These are phyloP conservation scores for Septoria petroselini DNA, from an alignment of 2,329 filamentous ascomycete genomes.

Conservation along the genomic window DNA sequence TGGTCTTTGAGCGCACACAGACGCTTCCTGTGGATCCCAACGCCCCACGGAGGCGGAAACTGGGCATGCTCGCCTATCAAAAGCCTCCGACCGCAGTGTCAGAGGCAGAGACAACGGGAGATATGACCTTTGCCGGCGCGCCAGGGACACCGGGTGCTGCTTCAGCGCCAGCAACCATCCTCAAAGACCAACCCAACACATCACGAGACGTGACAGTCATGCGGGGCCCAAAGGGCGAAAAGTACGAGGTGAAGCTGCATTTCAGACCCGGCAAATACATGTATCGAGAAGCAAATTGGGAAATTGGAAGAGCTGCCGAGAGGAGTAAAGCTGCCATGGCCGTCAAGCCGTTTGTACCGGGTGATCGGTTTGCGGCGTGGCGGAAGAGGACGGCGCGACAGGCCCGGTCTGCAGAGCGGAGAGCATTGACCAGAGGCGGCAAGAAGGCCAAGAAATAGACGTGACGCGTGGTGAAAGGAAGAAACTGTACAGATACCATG, in stretches of 20 bases:
- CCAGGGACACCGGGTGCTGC: constrained; percentile 19
- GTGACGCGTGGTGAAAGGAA: not conserved
- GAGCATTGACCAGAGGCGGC: constrained; percentile 49
- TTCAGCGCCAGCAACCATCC: constrained; percentile 23
- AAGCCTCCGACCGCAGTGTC: constrained; percentile 27
- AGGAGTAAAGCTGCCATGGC: constrained; percentile 51
- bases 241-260: constrained; percentile 38
- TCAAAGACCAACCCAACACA: constrained; percentile 25
- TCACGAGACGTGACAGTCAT: constrained; percentile 27
- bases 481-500: constrained; percentile 11
- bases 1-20: constrained; percentile 80
- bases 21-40: constrained; percentile 73
- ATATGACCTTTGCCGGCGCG: constrained; percentile 21
- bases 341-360: constrained; percentile 54
- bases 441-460: constrained; percentile 27
- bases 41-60: constrained; percentile 67
- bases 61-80: constrained; percentile 66
- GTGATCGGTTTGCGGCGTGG: constrained; percentile 64
- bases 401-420: constrained; percentile 53
- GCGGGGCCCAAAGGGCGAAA: constrained; percentile 36
- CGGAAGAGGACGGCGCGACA: constrained; percentile 55
- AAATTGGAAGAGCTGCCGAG: constrained; percentile 64
- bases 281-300: constrained; percentile 63
- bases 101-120: constrained; percentile 14
- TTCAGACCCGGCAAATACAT: constrained; percentile 57